Evolutionary conservation across 2,329 filamentous ascomycete species (phyloP).

Genomic region (Blastomyces parvus): DNA sequence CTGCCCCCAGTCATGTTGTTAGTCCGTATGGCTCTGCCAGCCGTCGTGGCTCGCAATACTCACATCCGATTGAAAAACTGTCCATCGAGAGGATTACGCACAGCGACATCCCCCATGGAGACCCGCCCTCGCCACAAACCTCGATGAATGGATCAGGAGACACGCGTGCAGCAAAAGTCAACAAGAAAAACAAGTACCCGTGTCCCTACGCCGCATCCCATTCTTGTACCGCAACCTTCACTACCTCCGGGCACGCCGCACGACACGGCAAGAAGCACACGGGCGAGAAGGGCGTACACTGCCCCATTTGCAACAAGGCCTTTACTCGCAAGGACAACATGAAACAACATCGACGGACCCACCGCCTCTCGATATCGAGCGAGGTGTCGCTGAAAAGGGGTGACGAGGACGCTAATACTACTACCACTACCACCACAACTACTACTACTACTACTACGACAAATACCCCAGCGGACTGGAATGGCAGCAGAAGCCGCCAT

Average conservation of each 20-base stretch:
- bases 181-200: constrained; percentile 54
- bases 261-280: constrained; percentile 61
- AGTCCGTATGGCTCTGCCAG: not conserved
- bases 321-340: constrained; percentile 62
- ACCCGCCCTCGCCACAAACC: constrained; percentile 24
- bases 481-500: not conserved
- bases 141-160: constrained; percentile 22
- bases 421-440: no score
- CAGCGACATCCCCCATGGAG: constrained; percentile 8
- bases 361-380: constrained; percentile 31
- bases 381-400: constrained; percentile 18
- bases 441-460: no score
- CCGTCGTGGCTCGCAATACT: not conserved
- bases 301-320: constrained; percentile 57
- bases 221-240: constrained; percentile 54
- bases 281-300: constrained; percentile 58
- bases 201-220: constrained; percentile 53
- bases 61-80: constrained; percentile 3
- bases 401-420: constrained; percentile 1
- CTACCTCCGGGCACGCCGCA: constrained; percentile 58
- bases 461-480: not conserved
- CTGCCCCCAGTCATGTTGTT: not conserved
- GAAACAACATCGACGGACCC: constrained; percentile 58
- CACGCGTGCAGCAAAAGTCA: constrained; percentile 17
- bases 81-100: not conserved